A percentile compares a stretch with the other conserved stretches of the same genome.
These are phyloP conservation scores for Candida glaebosa DNA, from an alignment of 805 yeast genomes.

Conservation along the genomic window DNA sequence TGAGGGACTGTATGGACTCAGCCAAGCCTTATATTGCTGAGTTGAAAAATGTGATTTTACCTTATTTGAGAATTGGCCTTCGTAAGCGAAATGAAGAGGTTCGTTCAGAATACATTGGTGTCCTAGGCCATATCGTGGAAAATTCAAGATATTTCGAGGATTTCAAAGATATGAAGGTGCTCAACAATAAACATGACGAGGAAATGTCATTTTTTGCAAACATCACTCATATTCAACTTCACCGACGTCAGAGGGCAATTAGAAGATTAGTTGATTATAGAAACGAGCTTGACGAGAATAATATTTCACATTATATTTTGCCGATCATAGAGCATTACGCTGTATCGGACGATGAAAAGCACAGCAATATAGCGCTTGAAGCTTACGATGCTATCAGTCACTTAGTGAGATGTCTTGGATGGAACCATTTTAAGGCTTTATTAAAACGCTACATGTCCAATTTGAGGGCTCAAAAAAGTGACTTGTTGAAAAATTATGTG, in stretches of 20 bases:
- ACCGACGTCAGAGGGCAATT: slow-evolving; percentile 82
- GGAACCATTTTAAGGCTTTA: slow-evolving; percentile 79
- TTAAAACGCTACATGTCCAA: slow-evolving; percentile 61
- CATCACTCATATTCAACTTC: slow-evolving; percentile 77
- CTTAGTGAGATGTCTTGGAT: slow-evolving; percentile 56
- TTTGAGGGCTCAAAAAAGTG: slow-evolving; percentile 33
- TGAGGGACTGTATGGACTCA: slow-evolving; percentile 17
- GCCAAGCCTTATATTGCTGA: slow-evolving; percentile 31
- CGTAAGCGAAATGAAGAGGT: slow-evolving; percentile 55
- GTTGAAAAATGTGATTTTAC: slow-evolving; percentile 56
- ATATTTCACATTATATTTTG: slow-evolving; percentile 73
- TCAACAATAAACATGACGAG: slow-evolving; percentile 63
- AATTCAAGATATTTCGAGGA: slow-evolving; percentile 40
- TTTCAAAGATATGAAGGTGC: slow-evolving; percentile 61
- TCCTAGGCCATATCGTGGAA: slow-evolving; percentile 62
- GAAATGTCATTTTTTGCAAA: slow-evolving; percentile 81
- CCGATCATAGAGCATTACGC: slow-evolving; percentile 86
- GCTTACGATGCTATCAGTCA: slow-evolving; percentile 59
- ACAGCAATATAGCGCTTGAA: slow-evolving; percentile 61
- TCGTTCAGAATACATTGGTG: slow-evolving; percentile 66
- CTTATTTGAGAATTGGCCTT: slow-evolving; percentile 64
- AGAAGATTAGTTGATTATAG: slow-evolving; percentile 55
- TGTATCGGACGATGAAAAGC: slow-evolving; percentile 51
- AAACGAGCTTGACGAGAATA: slow-evolving; percentile 44
- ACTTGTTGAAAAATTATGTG: slow-evolving; percentile 54